A percentile compares a stretch with the other conserved stretches of the same genome.
Conservation (phyloP, 495 filamentous ascomycete species). For the Penicillium flavigenum region DNA sequence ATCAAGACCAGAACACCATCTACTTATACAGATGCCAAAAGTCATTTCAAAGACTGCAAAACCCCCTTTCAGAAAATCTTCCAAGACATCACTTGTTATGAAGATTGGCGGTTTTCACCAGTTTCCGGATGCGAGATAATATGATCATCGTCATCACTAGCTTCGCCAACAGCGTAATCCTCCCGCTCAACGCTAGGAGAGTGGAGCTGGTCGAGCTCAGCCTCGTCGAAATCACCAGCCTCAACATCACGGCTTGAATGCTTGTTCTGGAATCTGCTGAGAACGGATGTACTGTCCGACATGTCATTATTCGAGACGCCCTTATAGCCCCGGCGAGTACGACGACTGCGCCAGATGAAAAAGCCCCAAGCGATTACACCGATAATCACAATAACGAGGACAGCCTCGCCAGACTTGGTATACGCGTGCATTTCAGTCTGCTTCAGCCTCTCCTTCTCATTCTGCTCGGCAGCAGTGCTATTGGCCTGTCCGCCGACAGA, state of each 20-base stretch:
- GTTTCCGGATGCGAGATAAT: constrained; percentile 12
- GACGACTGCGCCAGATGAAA: constrained; percentile 78
- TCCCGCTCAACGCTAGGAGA: constrained; percentile 39
- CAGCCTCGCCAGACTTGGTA: constrained; percentile 85
- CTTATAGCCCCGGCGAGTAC: constrained; percentile 49
- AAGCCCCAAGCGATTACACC: constrained; percentile 77
- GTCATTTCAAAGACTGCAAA: background rate
- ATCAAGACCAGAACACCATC: background rate
- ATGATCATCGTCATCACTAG: constrained; percentile 42
- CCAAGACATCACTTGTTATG: constrained; percentile 3
- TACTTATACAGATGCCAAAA: constrained; percentile 7
- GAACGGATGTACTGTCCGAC: constrained; percentile 28
- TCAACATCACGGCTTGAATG: constrained; percentile 64
- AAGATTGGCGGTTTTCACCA: constrained; percentile 10
- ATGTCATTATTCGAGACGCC: constrained; percentile 39
- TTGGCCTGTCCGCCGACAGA: constrained; percentile 88
- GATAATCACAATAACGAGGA: constrained; percentile 79
- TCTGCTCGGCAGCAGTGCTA: constrained; percentile 68
- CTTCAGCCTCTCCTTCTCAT: constrained; percentile 72
- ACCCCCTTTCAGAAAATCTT: no score
- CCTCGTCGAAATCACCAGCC: constrained; percentile 86
- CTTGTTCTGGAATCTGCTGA: constrained; percentile 46
- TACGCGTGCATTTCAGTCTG: constrained; percentile 91
- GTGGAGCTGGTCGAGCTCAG: constrained; percentile 75
- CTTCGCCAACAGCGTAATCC: constrained; percentile 46